Conservation (phyloP, 176 grass and related monocot genomes). For the Poa pratensis region DNA sequence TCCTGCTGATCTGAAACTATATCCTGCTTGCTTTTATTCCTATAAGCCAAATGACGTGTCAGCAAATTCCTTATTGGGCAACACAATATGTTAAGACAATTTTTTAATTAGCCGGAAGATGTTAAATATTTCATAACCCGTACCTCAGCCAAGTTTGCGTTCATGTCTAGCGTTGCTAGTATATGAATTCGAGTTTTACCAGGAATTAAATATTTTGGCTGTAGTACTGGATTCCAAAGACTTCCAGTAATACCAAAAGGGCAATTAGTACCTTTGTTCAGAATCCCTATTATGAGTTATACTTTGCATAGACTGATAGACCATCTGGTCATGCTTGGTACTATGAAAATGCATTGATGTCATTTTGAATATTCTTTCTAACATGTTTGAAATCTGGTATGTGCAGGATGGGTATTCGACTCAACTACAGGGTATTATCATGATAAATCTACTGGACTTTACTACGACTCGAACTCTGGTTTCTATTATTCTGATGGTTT, state of each 20-base stretch:
- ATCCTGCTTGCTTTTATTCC: not conserved
- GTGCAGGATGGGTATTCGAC: constrained; percentile 74
- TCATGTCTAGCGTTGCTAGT: not conserved
- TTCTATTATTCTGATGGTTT: constrained; percentile 82
- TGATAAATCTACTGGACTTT: constrained; percentile 67
- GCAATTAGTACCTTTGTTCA: not conserved
- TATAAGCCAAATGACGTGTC: not conserved
- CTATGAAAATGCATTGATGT: not conserved
- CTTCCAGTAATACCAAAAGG: not conserved
- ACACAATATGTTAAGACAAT: no score
- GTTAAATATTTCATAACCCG: no score
- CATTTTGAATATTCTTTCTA: not conserved
- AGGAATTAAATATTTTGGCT: constrained; percentile 14
- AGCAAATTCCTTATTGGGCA: not conserved
- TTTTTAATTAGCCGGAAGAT: not conserved
- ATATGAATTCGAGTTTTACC: not conserved
- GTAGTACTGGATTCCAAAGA: not conserved
- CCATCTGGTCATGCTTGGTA: not conserved
- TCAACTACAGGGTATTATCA: constrained; percentile 75
- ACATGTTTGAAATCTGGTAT: constrained; percentile 38
- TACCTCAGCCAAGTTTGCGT: no score
- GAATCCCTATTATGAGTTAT: not conserved
- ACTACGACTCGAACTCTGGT: constrained; percentile 75
- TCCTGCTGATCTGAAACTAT: not conserved
- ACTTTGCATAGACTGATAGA: not conserved